These are phyloP conservation scores for Plantago lanceolata DNA, from an alignment of 305 asterid species.

Conservation along the genomic window DNA sequence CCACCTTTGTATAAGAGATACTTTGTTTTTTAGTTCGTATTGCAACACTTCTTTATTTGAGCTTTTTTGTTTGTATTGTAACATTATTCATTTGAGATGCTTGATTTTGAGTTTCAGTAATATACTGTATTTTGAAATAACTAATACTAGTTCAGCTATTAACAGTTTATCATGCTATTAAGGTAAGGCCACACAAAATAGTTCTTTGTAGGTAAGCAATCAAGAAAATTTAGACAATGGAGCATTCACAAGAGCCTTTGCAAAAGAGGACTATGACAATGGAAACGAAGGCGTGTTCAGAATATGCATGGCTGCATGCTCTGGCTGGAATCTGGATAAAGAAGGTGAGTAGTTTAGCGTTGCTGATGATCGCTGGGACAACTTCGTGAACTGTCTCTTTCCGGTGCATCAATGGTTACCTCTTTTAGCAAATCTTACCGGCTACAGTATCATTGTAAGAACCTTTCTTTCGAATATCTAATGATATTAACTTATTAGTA, in stretches of 20 bases:
- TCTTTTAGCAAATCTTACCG: constrained; percentile 21
- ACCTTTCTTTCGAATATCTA: background rate
- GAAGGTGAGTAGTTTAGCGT: constrained; percentile 12
- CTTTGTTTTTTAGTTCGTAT: too few species aligned
- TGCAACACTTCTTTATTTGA: too few species aligned
- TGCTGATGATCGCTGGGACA: constrained; percentile 2
- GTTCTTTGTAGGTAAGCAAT: background rate
- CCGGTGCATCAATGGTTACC: background rate
- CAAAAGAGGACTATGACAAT: background rate
- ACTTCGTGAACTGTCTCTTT: constrained; percentile 7
- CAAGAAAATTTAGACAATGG: background rate
- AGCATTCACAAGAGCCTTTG: background rate
- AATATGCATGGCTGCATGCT: background rate
- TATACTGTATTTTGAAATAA: too few species aligned
- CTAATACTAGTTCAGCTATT: too few species aligned
- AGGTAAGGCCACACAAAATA: background rate
- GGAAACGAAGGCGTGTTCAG: background rate
- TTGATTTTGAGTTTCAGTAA: too few species aligned
- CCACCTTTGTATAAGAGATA: too few species aligned
- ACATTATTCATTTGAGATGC: too few species aligned
- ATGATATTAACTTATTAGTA: background rate
- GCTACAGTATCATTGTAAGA: constrained; percentile 32
- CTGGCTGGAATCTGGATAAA: constrained; percentile 8
- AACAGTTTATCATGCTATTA: too few species aligned
- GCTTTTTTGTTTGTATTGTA: too few species aligned